Percentiles rank a stretch among this genome's conserved stretches.
Evolutionary conservation across 2,329 filamentous ascomycete genomes (phyloP).

Genomic region (Cercospora beticola): DNA sequence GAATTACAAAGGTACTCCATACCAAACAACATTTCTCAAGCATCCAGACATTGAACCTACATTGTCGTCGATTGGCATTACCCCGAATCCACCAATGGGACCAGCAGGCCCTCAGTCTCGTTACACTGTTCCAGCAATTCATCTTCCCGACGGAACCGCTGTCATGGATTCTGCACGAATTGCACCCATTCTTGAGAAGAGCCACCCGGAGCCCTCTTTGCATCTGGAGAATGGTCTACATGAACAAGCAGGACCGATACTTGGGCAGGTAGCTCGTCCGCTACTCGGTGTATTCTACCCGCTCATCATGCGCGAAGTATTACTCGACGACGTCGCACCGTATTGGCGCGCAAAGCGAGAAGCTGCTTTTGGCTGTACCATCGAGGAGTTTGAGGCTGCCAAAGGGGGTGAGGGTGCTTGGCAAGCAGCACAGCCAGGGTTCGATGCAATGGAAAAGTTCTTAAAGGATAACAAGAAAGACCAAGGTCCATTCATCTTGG

Average conservation of each 20-base stretch:
- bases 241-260: constrained; percentile 9
- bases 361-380: constrained; percentile 23
- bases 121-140: constrained; percentile 24
- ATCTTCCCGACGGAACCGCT: constrained; percentile 18
- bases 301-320: constrained; percentile 20
- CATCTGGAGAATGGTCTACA: constrained; percentile 23
- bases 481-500: constrained; percentile 30
- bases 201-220: constrained; percentile 22
- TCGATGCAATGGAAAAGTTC: constrained; percentile 20
- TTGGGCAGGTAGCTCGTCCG: constrained; percentile 25
- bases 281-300: constrained; percentile 28
- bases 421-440: constrained; percentile 24
- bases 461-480: constrained; percentile 27
- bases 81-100: constrained; percentile 16
- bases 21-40: constrained; percentile 24
- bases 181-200: constrained; percentile 23
- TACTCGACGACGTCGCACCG: constrained; percentile 32
- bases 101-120: constrained; percentile 7
- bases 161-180: constrained; percentile 30
- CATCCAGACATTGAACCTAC: constrained; percentile 21
- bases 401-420: constrained; percentile 29
- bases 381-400: constrained; percentile 33
- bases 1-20: constrained; percentile 30
- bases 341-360: constrained; percentile 21
- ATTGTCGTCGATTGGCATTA: constrained; percentile 28